Base-by-base conservation (phyloP, 169 alveolate genomes). In the Cryptosporidium parvum region DNA sequence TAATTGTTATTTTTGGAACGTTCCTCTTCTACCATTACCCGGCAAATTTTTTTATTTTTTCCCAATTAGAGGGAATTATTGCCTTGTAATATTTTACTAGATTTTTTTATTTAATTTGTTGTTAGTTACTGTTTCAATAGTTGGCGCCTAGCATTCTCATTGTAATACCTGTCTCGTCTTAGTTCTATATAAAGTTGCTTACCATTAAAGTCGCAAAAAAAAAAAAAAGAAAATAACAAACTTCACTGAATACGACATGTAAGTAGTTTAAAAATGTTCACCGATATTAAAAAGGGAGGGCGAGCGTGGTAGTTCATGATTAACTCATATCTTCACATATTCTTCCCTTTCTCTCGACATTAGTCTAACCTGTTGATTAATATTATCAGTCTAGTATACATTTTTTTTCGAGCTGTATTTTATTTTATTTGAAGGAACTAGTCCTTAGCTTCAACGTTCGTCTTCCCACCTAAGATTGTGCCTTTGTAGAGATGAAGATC, bases 51-150 rank as follows among this genome's bases (percentile, higher is more conserved):
- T 65, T 4, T 3, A 56, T 6, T 23, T 65, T 31, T 65, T 65
- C 26, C 72, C 37, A 23, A 26, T 23, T 31, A 31, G 72, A 31
- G 72, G 51, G 51, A 65, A 65, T 65, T 2, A n/a, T 56, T 65
- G 51, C 72, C 53, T 65, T 65, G 72, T 37, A 31, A 33, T 35
- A 33, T 35, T 65, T 65, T 65, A 65, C 72, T 65, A 65, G 51
- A 26, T 65, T 65, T 65, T 37, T 35, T 35, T 31, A 65, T 65
- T 21, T 37, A 14, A 14, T 65, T 31, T 26, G 29, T 62, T 7
- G 37, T 0, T 65, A 65, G 72, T 65, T 65, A 65, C 53, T 65
- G 72, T 10, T 35, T 35, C 3, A 8, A 2, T 31, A 26, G 10
- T 16, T 65, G 51, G 72, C 72, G 72, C 72, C 33, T 65, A 33